phyloP scores from a whole-genome alignment of 306 rosid genomes.

The Rosa rugosa region DNA sequence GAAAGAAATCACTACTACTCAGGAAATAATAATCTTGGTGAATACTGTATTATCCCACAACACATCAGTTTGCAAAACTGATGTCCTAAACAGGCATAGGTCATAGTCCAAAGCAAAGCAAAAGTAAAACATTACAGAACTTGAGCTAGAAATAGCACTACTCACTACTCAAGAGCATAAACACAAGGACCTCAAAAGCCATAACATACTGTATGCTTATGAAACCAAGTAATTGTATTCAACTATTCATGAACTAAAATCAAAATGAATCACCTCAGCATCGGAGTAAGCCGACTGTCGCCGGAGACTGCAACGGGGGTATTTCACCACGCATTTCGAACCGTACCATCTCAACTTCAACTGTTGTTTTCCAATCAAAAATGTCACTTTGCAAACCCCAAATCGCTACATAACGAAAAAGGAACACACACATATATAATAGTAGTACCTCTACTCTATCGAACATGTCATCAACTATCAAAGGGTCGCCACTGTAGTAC shows the following conservation, averaged over 20 bases:
- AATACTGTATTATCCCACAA: background rate
- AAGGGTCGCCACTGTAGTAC: constrained; percentile 85
- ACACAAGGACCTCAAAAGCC: background rate
- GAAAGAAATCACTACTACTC: background rate
- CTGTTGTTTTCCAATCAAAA: constrained; percentile 30
- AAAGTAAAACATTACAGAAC: background rate
- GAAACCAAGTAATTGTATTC: background rate
- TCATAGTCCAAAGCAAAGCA: background rate
- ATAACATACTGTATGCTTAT: background rate
- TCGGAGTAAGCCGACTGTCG: constrained; percentile 80
- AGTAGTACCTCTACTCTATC: constrained; percentile 71
- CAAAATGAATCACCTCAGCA: constrained; percentile 71
- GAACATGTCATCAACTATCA: constrained; percentile 94
- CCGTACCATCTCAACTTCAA: constrained; percentile 78
- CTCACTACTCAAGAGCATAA: background rate
- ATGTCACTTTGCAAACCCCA: too few species aligned
- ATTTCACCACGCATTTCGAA: constrained; percentile 75
- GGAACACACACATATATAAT: background rate
- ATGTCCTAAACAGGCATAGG: background rate
- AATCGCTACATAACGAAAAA: background rate
- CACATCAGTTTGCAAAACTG: background rate
- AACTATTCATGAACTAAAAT: background rate
- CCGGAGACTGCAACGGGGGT: constrained; percentile 86
- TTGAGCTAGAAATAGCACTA: background rate
- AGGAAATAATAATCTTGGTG: background rate